Evolutionary conservation across 2,329 filamentous ascomycete genomes (phyloP).

Genomic region (Gnomoniopsis smithogilvyi): DNA sequence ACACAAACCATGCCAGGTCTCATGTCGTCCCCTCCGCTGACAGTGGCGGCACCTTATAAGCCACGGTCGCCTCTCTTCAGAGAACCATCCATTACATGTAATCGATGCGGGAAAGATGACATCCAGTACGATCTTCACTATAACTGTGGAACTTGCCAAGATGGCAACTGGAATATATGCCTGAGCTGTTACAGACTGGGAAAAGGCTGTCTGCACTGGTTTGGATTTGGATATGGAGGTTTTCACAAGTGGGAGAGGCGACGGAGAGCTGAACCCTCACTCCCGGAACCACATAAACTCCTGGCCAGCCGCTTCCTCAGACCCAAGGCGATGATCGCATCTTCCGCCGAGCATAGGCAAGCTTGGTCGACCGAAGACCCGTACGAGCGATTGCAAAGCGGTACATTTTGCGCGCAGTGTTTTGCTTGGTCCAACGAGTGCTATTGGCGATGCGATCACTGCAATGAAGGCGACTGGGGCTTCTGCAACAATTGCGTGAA

Average conservation of each 20-base stretch:
- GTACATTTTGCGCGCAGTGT: slow-evolving; percentile 82
- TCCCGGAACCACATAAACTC: slow-evolving; percentile 55
- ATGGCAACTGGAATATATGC: slow-evolving; percentile 76
- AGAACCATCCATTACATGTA: slow-evolving; percentile 74
- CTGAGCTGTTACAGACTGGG: slow-evolving; percentile 73
- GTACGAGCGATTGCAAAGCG: slow-evolving; percentile 64
- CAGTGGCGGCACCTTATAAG: slow-evolving; percentile 35
- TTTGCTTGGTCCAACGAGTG: slow-evolving; percentile 71
- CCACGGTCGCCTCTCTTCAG: slow-evolving; percentile 50
- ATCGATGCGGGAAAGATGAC: slow-evolving; percentile 64
- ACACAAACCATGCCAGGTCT: slow-evolving; percentile 1
- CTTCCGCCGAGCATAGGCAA: slow-evolving; percentile 52
- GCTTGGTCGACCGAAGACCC: slow-evolving; percentile 67
- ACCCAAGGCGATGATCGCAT: slow-evolving; percentile 43
- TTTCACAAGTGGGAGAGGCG: slow-evolving; percentile 62
- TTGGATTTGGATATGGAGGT: slow-evolving; percentile 76
- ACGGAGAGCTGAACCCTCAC: slow-evolving; percentile 34
- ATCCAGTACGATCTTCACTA: slow-evolving; percentile 89
- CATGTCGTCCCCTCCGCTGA: slow-evolving; percentile 10
- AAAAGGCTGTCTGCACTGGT: slow-evolving; percentile 82
- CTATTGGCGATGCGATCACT: slow-evolving; percentile 84
- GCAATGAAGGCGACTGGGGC: slow-evolving; percentile 93
- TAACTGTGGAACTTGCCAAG: slow-evolving; percentile 68
- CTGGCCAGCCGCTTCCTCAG: slow-evolving; percentile 54
- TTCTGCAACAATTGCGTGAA: slow-evolving; percentile 89